Percentiles rank a stretch among this genome's conserved stretches.
Evolutionary conservation across 2,329 filamentous ascomycete species (phyloP).

Genomic region (Diaporthe eres): DNA sequence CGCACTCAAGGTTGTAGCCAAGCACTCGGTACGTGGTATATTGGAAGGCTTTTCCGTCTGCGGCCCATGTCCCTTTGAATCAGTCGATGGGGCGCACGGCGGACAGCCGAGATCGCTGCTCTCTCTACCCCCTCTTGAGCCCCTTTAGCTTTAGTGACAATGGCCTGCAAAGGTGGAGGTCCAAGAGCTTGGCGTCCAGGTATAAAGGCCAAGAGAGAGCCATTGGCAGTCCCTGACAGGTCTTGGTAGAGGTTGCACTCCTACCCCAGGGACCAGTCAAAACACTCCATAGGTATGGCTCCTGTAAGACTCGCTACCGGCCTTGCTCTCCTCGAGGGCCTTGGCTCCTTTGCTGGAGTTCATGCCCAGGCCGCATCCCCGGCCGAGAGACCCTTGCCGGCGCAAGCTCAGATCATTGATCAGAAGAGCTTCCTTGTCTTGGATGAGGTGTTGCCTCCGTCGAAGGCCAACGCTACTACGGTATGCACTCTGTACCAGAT

Average conservation of each 20-base stretch:
- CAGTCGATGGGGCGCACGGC: slow-evolving; percentile 20
- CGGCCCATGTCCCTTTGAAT: slow-evolving; percentile 11
- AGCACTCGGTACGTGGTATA: neutral
- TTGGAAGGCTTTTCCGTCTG: neutral
- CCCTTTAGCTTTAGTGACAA: slow-evolving; percentile 6
- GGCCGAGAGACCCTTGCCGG: neutral
- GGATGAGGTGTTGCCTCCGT: slow-evolving; percentile 4
- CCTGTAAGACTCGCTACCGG: slow-evolving; percentile 9
- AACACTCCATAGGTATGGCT: neutral
- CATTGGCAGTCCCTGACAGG: neutral
- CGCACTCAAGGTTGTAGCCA: neutral
- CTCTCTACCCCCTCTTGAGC: neutral
- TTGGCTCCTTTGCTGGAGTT: slow-evolving; percentile 29
- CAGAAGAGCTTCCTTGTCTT: slow-evolving; percentile 22
- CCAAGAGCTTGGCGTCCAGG: neutral
- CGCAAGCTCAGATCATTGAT: slow-evolving; percentile 12
- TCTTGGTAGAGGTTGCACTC: slow-evolving; percentile 3
- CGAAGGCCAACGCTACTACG: slow-evolving; percentile 3
- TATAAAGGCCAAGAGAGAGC: slow-evolving; percentile 5
- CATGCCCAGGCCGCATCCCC: neutral
- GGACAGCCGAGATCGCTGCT: slow-evolving; percentile 5
- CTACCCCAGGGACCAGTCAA: neutral
- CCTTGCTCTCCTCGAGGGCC: neutral
- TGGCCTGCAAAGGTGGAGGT: neutral
- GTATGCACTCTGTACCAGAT: neutral